Evolutionary conservation across 208 protist genomes (phyloP).

Genomic region (Acanthamoeba divionensis): DNA sequence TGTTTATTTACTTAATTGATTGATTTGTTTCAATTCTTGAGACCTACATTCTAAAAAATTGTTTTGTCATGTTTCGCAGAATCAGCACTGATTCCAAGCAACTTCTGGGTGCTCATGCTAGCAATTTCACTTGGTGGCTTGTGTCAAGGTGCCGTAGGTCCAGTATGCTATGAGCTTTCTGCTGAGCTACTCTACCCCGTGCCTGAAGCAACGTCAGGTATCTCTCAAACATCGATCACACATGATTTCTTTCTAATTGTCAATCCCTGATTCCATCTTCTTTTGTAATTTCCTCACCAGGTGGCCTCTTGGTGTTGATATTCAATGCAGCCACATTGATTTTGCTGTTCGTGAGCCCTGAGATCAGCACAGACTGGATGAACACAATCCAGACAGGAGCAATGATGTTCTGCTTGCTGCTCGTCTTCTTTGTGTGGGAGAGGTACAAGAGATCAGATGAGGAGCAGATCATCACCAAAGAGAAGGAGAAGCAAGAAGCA

Average conservation of each 20-base stretch:
- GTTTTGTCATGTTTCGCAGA: no score
- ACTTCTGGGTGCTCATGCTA: not conserved
- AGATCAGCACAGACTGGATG: not conserved
- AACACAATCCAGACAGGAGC: not conserved
- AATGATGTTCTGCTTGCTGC: not conserved
- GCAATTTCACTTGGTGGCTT: not conserved
- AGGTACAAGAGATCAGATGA: no score
- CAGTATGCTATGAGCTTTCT: not conserved
- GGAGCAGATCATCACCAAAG: no score
- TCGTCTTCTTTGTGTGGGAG: no score
- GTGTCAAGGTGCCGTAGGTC: not conserved
- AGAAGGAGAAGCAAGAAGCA: no score
- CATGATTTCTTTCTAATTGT: not conserved
- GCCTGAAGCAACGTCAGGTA: not conserved
- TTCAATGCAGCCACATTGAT: not conserved
- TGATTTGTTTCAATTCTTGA: no score
- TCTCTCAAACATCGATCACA: not conserved
- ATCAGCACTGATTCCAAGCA: not conserved
- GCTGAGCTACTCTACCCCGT: not conserved
- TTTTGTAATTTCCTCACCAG: not conserved
- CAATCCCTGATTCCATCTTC: not conserved
- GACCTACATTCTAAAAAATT: no score
- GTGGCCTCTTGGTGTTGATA: not conserved
- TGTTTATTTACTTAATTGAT: no score
- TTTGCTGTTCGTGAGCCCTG: not conserved